A percentile compares a stretch with the other conserved stretches of the same genome.
phyloP scores from a whole-genome alignment of 1,284 basidiomycete genomes.

The Rhodotorula sp. region DNA sequence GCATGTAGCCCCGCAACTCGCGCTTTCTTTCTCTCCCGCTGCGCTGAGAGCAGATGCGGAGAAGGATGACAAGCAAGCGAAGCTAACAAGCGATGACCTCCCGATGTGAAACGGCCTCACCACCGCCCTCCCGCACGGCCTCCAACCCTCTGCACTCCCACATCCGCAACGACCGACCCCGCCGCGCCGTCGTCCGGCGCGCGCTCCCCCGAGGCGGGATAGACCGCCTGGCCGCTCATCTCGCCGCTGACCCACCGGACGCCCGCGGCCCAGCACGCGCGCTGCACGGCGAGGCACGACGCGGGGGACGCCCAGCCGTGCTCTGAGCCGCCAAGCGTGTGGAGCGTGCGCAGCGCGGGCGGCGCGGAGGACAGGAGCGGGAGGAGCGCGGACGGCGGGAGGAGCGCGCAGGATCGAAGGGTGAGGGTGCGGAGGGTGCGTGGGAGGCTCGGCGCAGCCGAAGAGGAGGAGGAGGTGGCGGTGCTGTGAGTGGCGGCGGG shows the following conservation, averaged over 20 bases:
- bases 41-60: too few relatives aligned
- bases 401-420: conserved; percentile 11
- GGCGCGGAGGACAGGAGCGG: conserved; percentile 2
- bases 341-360: background rate
- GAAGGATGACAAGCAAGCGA: too few relatives aligned
- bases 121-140: too few relatives aligned
- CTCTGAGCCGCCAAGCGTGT: conserved; percentile 13
- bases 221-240: background rate
- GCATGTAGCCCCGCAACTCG: background rate
- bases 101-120: too few relatives aligned
- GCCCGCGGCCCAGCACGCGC: conserved; percentile 23
- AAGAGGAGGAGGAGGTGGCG: background rate
- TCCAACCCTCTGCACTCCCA: too few relatives aligned
- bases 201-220: too few relatives aligned
- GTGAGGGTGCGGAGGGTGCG: conserved; percentile 4
- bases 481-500: background rate
- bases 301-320: conserved; percentile 20
- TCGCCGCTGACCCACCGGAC: conserved; percentile 6
- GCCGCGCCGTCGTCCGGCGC: background rate
- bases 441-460: background rate
- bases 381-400: conserved; percentile 1
- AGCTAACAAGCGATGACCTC: too few relatives aligned
- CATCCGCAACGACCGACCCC: background rate
- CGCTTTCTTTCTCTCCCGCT: too few relatives aligned
- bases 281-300: conserved; percentile 8